These are phyloP conservation scores for Orobanche coerulescens DNA, from an alignment of 257 asterid species.

Conservation along the genomic window DNA sequence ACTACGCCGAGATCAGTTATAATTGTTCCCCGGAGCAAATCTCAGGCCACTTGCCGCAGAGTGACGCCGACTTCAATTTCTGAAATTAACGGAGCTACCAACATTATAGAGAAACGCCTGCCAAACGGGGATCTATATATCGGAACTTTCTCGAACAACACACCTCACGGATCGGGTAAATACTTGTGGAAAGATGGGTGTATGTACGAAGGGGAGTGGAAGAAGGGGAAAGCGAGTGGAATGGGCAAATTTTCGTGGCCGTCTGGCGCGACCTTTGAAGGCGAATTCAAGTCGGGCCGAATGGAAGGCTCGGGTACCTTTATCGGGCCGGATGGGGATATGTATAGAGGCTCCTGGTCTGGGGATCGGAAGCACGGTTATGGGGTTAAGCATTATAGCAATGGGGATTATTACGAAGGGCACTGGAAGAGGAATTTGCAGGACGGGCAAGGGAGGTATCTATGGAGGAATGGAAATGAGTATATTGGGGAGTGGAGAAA, in stretches of 20 bases:
- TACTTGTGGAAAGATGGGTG: constrained; percentile 92
- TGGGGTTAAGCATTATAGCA: constrained; percentile 70
- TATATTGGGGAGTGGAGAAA: constrained; percentile 83
- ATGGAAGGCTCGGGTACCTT: constrained; percentile 90
- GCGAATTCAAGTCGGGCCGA: constrained; percentile 83
- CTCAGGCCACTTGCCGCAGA: constrained; percentile 63
- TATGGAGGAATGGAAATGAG: constrained; percentile 82
- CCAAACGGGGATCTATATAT: constrained; percentile 92
- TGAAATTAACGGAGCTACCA: constrained; percentile 13
- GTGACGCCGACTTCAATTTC: constrained; percentile 56
- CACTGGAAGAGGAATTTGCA: constrained; percentile 71
- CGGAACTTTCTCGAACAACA: constrained; percentile 62
- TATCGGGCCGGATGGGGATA: constrained; percentile 74
- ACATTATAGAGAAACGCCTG: constrained; percentile 51
- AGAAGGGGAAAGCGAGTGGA: constrained; percentile 83
- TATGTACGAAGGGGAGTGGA: constrained; percentile 97
- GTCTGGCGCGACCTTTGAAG: constrained; percentile 85
- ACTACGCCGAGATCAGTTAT: constrained; percentile 73
- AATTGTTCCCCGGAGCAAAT: constrained; percentile 59
- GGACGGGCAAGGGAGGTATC: constrained; percentile 83
- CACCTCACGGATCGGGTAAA: constrained; percentile 94
- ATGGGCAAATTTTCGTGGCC: constrained; percentile 95
- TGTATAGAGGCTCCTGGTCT: constrained; percentile 68
- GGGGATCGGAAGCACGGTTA: constrained; percentile 80
- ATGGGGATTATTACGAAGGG: constrained; percentile 88